Conservation (phyloP, 305 asterid genomes). For the Fraxinus sp. region DNA sequence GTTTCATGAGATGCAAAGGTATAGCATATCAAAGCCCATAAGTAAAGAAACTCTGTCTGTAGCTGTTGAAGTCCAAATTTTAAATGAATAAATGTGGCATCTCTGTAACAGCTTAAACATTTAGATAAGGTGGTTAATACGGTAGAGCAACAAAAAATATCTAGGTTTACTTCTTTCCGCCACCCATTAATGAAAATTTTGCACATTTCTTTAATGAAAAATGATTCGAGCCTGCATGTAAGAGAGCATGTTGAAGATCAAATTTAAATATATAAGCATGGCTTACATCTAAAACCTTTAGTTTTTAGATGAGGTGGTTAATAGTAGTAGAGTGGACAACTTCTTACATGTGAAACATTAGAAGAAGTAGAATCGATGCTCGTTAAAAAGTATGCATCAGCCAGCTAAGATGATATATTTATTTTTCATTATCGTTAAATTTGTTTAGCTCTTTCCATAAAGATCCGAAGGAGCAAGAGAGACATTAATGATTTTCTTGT, state of each 20-base stretch:
- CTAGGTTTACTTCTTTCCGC: not conserved
- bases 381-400: conserved; percentile 14
- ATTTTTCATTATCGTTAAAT: not conserved
- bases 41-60: not conserved
- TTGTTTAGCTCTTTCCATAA: conserved; percentile 9
- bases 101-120: not conserved
- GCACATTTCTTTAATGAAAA: not conserved
- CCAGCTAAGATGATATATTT: conserved; percentile 1
- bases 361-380: not conserved
- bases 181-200: not conserved
- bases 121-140: not conserved
- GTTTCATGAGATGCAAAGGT: conserved; percentile 5
- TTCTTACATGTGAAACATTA: not conserved
- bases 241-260: not conserved
- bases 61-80: not conserved
- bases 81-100: not conserved
- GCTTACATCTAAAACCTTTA: not conserved
- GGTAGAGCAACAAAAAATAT: not conserved
- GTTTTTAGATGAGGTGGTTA: not conserved
- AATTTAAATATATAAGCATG: not conserved
- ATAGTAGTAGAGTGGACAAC: not conserved
- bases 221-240: not conserved
- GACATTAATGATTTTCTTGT: not conserved
- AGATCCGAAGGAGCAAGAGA: conserved; percentile 2
- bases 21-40: not conserved